phyloP scores from a whole-genome alignment of 495 filamentous ascomycete species.

The Symbiotaphrina buchneri region DNA sequence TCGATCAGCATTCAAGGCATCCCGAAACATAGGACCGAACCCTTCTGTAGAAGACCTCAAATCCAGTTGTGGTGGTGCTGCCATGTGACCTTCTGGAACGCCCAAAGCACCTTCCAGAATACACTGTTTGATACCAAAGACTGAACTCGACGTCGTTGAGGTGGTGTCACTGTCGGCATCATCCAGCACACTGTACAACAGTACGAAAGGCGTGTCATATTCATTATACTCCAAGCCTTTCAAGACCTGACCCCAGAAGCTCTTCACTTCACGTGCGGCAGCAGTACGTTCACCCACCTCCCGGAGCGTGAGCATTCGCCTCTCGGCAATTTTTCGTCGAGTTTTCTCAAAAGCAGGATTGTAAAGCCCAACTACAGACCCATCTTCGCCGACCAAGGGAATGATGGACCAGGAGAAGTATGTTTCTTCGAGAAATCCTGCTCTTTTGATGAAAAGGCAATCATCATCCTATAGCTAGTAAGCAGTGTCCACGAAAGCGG shows the following conservation, averaged over 20 bases:
- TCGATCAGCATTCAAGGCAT: slow-evolving; percentile 35
- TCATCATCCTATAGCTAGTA: slow-evolving; percentile 28
- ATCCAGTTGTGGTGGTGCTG: slow-evolving; percentile 29
- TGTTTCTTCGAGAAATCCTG: slow-evolving; percentile 40
- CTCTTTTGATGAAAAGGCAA: slow-evolving; percentile 34
- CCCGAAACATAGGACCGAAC: slow-evolving; percentile 40
- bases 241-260: slow-evolving; percentile 34
- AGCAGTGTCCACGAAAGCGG: background rate
- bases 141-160: slow-evolving; percentile 36
- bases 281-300: slow-evolving; percentile 50
- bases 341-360: slow-evolving; percentile 52
- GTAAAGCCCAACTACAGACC: slow-evolving; percentile 37
- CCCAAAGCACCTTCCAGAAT: slow-evolving; percentile 38
- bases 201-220: slow-evolving; percentile 36
- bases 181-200: slow-evolving; percentile 37
- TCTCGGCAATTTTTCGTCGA: slow-evolving; percentile 35
- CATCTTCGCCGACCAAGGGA: slow-evolving; percentile 37
- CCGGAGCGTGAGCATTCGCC: slow-evolving; percentile 40
- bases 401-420: slow-evolving; percentile 50
- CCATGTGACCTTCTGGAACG: slow-evolving; percentile 32
- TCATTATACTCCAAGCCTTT: slow-evolving; percentile 35
- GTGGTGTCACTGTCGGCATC: slow-evolving; percentile 34
- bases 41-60: slow-evolving; percentile 35
- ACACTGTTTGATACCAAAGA: slow-evolving; percentile 26
- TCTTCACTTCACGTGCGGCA: slow-evolving; percentile 37